Evolutionary conservation across 208 protist genomes (phyloP).

Genomic region (Crithidia bombi): DNA sequence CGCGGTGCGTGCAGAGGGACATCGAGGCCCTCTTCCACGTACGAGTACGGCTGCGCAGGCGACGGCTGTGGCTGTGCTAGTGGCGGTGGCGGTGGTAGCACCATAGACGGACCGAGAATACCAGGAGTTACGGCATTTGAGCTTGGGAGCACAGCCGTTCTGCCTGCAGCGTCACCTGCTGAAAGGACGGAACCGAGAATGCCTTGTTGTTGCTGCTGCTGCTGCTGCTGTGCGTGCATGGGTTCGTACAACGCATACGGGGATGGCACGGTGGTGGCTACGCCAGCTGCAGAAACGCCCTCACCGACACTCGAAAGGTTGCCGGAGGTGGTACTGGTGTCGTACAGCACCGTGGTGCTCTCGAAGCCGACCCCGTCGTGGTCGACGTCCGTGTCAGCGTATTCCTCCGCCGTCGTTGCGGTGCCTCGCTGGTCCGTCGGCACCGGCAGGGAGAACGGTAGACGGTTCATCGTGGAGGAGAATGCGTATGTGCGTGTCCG

Average conservation of each 20-base stretch:
- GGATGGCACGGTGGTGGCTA: background rate
- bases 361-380: conserved; percentile 32
- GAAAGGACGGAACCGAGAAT: conserved; percentile 1
- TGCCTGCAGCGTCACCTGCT: background rate
- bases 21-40: conserved; percentile 20
- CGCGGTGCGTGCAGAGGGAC: conserved; percentile 32
- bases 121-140: background rate
- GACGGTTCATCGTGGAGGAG: conserved; percentile 4
- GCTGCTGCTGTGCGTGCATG: conserved; percentile 9
- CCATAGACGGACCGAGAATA: background rate
- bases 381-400: background rate
- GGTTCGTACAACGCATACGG: conserved; percentile 23
- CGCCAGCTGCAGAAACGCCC: background rate
- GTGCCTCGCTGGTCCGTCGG: too few species aligned
- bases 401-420: background rate
- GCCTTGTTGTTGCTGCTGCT: conserved; percentile 9
- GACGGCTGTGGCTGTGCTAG: background rate
- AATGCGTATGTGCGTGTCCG: too few species aligned
- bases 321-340: background rate
- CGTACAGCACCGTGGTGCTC: conserved; percentile 18
- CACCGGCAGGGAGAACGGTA: background rate
- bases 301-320: background rate
- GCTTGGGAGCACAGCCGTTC: background rate
- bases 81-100: background rate
- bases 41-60: background rate